Percentiles rank a stretch among this genome's conserved stretches.
Conservation (phyloP, 176 grass and related monocot species). For the Lolium perenne region DNA sequence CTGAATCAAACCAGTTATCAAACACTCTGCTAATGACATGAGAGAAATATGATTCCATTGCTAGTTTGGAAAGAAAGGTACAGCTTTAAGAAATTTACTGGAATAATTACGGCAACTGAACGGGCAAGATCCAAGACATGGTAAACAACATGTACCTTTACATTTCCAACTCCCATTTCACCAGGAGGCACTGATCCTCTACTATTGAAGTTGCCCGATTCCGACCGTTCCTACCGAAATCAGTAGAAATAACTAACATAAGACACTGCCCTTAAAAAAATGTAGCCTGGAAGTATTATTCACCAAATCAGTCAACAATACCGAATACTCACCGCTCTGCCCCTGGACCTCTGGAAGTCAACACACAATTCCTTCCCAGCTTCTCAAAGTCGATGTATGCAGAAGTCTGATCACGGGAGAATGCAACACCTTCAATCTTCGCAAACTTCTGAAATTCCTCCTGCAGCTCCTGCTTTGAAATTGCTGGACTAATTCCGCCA, state of each 20-base stretch:
- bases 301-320: background rate
- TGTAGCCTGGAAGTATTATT: background rate
- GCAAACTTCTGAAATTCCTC: conserved; percentile 78
- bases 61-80: too few species aligned
- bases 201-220: conserved; percentile 40
- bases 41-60: too few species aligned
- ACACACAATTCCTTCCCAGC: conserved; percentile 83
- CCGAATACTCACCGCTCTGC: too few species aligned
- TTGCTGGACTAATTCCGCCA: too few species aligned
- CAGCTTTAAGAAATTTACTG: too few species aligned
- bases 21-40: too few species aligned
- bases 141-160: conserved; percentile 41
- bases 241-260: conserved; percentile 20
- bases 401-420: conserved; percentile 69
- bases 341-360: conserved; percentile 71
- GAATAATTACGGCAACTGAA: background rate
- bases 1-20: too few species aligned
- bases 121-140: background rate
- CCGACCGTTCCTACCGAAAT: conserved; percentile 62
- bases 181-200: too few species aligned
- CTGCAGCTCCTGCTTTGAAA: conserved; percentile 65
- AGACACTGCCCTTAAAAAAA: background rate
- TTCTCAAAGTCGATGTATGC: conserved; percentile 78
- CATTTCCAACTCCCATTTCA: conserved; percentile 31
- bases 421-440: conserved; percentile 68